A percentile compares a stretch with the other conserved stretches of the same genome.
Evolutionary conservation across 2,329 filamentous ascomycete species (phyloP).

Genomic region (Westerdykella sp.): DNA sequence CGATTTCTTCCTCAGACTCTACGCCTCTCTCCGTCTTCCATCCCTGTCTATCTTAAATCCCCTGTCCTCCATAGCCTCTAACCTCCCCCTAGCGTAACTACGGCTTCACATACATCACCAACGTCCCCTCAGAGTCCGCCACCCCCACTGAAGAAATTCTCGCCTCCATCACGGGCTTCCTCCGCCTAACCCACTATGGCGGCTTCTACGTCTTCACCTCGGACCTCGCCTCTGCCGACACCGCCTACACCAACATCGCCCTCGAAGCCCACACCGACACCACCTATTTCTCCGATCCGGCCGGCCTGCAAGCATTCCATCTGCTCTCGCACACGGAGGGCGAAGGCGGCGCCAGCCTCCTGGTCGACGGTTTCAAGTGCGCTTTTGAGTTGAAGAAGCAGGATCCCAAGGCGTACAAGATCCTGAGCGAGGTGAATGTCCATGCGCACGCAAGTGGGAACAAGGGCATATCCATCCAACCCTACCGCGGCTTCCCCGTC

Average conservation of each 20-base stretch:
- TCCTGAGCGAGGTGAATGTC: constrained; percentile 53
- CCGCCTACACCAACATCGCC: constrained; percentile 80
- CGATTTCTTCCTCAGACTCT: no score
- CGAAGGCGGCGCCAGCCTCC: constrained; percentile 67
- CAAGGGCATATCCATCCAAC: constrained; percentile 71
- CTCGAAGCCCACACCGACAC: constrained; percentile 87
- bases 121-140: constrained; percentile 58
- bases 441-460: constrained; percentile 85
- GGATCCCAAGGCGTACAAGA: constrained; percentile 51
- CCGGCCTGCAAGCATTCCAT: constrained; percentile 88
- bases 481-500: constrained; percentile 64
- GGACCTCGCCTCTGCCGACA: constrained; percentile 80
- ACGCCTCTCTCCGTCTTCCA: constrained; percentile 38
- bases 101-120: constrained; percentile 73
- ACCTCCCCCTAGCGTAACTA: constrained; percentile 49
- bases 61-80: not conserved
- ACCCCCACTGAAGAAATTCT: constrained; percentile 69
- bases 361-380: constrained; percentile 80
- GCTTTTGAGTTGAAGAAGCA: constrained; percentile 55
- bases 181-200: constrained; percentile 85
- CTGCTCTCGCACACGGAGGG: constrained; percentile 70
- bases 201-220: constrained; percentile 83
- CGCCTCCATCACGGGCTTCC: constrained; percentile 69
- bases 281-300: constrained; percentile 91
- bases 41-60: constrained; percentile 35